phyloP scores from a whole-genome alignment of 768 basidiomycete species.

The Suillus clintonianus region DNA sequence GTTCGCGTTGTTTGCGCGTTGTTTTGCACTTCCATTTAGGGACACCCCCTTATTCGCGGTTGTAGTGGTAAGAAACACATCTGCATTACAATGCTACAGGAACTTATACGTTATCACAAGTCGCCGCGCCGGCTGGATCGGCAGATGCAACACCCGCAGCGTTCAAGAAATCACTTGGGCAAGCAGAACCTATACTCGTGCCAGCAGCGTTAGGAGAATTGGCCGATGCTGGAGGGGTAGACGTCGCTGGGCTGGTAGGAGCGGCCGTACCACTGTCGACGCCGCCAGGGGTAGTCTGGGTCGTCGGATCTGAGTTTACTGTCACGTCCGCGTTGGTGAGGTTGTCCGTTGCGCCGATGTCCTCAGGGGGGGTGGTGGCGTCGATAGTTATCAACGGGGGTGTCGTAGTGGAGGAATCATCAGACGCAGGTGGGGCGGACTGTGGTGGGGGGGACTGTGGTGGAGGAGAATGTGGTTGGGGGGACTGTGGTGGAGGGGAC shows the following conservation, averaged over 20 bases:
- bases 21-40: conserved; percentile 10
- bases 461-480: too few species aligned
- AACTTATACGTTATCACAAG: neutral
- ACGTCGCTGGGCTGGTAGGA: neutral
- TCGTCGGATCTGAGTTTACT: too few species aligned
- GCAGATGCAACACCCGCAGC: neutral
- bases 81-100: neutral
- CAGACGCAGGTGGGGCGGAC: too few species aligned
- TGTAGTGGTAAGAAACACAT: neutral
- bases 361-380: neutral
- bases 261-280: neutral
- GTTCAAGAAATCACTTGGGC: neutral
- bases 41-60: neutral
- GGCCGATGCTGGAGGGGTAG: neutral
- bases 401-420: too few species aligned
- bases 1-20: conserved; percentile 19
- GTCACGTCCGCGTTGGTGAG: too few species aligned
- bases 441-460: too few species aligned
- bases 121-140: neutral
- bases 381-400: too few species aligned
- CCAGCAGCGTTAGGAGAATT: neutral
- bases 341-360: neutral
- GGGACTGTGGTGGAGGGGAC: too few species aligned
- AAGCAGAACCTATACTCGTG: neutral
- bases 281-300: neutral